These are phyloP conservation scores for Sclerotiophoma versabilis DNA, from an alignment of 2,329 filamentous ascomycete genomes.

Conservation along the genomic window DNA sequence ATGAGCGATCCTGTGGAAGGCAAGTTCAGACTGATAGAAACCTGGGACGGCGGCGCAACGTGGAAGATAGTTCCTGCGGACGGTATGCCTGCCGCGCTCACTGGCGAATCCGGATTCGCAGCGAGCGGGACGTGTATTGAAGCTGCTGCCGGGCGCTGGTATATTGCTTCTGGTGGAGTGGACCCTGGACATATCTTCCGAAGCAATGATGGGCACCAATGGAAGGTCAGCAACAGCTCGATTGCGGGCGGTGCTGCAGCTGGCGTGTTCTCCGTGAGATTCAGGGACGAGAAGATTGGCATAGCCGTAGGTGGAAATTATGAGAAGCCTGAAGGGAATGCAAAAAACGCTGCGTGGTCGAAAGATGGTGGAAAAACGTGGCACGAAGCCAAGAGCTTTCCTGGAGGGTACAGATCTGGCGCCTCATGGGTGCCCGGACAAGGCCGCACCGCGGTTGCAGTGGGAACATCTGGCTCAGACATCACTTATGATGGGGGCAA, in stretches of 20 bases:
- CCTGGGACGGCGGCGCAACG: slow-evolving; percentile 31
- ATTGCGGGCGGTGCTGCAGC: slow-evolving; percentile 35
- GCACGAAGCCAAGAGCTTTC: slow-evolving; percentile 30
- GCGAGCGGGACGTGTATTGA: slow-evolving; percentile 39
- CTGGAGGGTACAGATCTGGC: slow-evolving; percentile 37
- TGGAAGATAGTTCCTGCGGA: slow-evolving; percentile 27
- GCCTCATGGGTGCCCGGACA: slow-evolving; percentile 33
- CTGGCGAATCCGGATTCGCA: slow-evolving; percentile 36
- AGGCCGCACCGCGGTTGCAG: slow-evolving; percentile 27
- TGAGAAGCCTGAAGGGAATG: slow-evolving; percentile 28
- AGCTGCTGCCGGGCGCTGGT: slow-evolving; percentile 37
- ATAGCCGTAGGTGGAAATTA: slow-evolving; percentile 40
- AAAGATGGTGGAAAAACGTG: slow-evolving; percentile 33
- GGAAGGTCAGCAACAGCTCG: slow-evolving; percentile 30
- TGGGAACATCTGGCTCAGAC: slow-evolving; percentile 39
- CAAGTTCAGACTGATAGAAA: slow-evolving; percentile 38
- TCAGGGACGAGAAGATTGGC: slow-evolving; percentile 32
- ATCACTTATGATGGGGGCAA: slow-evolving; percentile 37
- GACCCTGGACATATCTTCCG: slow-evolving; percentile 34
- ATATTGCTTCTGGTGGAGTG: slow-evolving; percentile 37
- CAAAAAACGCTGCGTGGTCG: slow-evolving; percentile 34
- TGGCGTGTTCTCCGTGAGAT: slow-evolving; percentile 40
- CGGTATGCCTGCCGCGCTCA: slow-evolving; percentile 29
- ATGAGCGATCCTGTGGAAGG: slow-evolving; percentile 41
- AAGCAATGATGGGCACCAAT: slow-evolving; percentile 22